These are phyloP conservation scores for Hypoxylon trugodes DNA, from an alignment of 495 filamentous ascomycete genomes.

Conservation along the genomic window DNA sequence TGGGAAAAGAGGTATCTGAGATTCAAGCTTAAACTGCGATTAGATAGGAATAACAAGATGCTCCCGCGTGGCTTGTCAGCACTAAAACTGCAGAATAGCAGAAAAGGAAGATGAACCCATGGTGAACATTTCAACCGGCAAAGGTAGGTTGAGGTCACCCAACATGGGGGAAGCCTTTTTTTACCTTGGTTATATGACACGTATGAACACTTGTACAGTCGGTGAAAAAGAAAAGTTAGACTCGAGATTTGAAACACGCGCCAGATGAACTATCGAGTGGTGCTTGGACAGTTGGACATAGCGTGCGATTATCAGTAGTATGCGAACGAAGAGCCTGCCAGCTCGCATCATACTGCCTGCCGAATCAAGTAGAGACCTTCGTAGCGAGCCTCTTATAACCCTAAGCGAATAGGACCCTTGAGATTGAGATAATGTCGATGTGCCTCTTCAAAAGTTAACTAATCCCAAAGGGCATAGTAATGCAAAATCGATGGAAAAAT, in stretches of 20 bases:
- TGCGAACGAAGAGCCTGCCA: slow-evolving; percentile 2
- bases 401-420: slow-evolving; percentile 4
- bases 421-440: slow-evolving; percentile 11
- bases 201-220: slow-evolving; percentile 4
- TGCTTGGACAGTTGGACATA: slow-evolving; percentile 3
- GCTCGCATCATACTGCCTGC: slow-evolving; percentile 11
- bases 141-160: slow-evolving; percentile 7
- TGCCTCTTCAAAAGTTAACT: slow-evolving; percentile 8
- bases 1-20: background rate
- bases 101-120: background rate
- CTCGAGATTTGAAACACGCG: slow-evolving; percentile 12
- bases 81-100: slow-evolving; percentile 18
- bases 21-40: slow-evolving; percentile 1
- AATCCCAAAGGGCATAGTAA: slow-evolving; percentile 17
- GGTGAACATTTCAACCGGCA: slow-evolving; percentile 14
- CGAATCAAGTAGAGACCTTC: background rate
- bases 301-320: slow-evolving; percentile 4
- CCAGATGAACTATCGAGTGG: background rate
- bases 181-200: slow-evolving; percentile 1
- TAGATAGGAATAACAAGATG: slow-evolving; percentile 6
- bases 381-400: slow-evolving; percentile 5
- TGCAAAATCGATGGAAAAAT: slow-evolving; percentile 27
- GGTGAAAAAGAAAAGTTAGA: slow-evolving; percentile 6
- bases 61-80: slow-evolving; percentile 11
- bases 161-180: slow-evolving; percentile 14